Conservation (phyloP, 2,329 filamentous ascomycete species). For the Xylaria sp. region DNA sequence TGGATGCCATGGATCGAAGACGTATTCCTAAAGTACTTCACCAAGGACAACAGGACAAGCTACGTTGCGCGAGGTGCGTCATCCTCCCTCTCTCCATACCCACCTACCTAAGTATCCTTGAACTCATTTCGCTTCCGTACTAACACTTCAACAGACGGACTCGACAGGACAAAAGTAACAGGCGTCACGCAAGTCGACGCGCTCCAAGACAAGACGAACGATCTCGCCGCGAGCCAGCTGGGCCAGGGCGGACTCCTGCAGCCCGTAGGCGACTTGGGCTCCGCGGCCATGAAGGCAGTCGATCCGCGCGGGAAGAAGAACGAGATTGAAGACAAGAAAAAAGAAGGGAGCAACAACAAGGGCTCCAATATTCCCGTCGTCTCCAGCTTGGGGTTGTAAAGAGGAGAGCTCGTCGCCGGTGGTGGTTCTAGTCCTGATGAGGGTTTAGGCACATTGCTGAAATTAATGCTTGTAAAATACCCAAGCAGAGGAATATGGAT, state of each 20-base stretch:
- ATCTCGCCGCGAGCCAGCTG: conserved; percentile 70
- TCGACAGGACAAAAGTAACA: conserved; percentile 76
- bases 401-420: too few species aligned
- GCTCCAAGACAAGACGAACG: conserved; percentile 74
- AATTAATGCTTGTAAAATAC: neutral
- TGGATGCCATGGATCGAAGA: conserved; percentile 85
- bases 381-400: conserved; percentile 21
- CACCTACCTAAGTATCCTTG: too few species aligned
- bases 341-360: neutral
- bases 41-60: conserved; percentile 79
- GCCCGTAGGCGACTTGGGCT: conserved; percentile 69
- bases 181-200: conserved; percentile 73
- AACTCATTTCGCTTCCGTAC: neutral
- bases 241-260: conserved; percentile 74
- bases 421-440: too few species aligned
- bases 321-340: conserved; percentile 28
- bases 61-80: conserved; percentile 73
- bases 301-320: conserved; percentile 71
- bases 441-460: neutral
- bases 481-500: neutral
- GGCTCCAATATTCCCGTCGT: conserved; percentile 11
- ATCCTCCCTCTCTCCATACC: neutral
- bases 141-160: conserved; percentile 61
- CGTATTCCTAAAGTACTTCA: conserved; percentile 76
- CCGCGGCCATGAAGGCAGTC: conserved; percentile 72